Percentiles rank a stretch among this genome's conserved stretches.
These are phyloP conservation scores for Globisporangium middletonii DNA, from an alignment of 352 stramenopile species.

Conservation along the genomic window DNA sequence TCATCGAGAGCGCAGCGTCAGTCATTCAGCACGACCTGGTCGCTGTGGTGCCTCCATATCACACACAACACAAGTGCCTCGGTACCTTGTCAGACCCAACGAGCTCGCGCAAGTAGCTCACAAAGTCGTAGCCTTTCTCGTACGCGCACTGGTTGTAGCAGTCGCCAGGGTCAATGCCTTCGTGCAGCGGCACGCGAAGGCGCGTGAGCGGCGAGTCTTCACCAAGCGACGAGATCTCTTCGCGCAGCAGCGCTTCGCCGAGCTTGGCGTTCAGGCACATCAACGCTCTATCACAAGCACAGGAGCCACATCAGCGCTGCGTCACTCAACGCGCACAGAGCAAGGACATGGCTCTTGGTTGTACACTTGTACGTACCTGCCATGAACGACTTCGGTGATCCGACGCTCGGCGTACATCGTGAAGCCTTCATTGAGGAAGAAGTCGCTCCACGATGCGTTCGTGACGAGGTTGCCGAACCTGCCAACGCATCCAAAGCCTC, in stretches of 20 bases:
- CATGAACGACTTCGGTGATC: slow-evolving; percentile 59
- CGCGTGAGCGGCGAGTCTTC: slow-evolving; percentile 63
- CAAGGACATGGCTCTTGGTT: neutral
- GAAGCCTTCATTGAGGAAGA: slow-evolving; percentile 88
- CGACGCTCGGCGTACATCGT: slow-evolving; percentile 81
- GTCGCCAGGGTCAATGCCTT: slow-evolving; percentile 72
- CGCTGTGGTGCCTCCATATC: neutral
- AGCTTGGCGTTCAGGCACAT: slow-evolving; percentile 74
- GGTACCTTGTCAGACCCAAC: slow-evolving; percentile 56
- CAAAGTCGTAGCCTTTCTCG: slow-evolving; percentile 77
- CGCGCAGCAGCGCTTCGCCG: slow-evolving; percentile 48
- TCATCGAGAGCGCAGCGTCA: neutral
- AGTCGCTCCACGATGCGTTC: slow-evolving; percentile 82
- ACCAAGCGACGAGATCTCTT: slow-evolving; percentile 68
- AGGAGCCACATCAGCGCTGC: neutral
- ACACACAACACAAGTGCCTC: neutral
- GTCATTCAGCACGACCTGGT: neutral
- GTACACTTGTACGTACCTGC: slow-evolving; percentile 26
- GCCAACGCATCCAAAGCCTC: neutral
- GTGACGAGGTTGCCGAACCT: slow-evolving; percentile 83
- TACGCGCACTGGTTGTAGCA: slow-evolving; percentile 83
- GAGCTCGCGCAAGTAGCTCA: slow-evolving; percentile 64
- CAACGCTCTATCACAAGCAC: slow-evolving; percentile 27
- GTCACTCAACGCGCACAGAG: too few relatives aligned
- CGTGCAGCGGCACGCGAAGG: slow-evolving; percentile 60